Percentiles rank a stretch among this genome's conserved stretches.
phyloP scores from a whole-genome alignment of 2,329 filamentous ascomycete species.

The Dothiorella sarmentorum region DNA sequence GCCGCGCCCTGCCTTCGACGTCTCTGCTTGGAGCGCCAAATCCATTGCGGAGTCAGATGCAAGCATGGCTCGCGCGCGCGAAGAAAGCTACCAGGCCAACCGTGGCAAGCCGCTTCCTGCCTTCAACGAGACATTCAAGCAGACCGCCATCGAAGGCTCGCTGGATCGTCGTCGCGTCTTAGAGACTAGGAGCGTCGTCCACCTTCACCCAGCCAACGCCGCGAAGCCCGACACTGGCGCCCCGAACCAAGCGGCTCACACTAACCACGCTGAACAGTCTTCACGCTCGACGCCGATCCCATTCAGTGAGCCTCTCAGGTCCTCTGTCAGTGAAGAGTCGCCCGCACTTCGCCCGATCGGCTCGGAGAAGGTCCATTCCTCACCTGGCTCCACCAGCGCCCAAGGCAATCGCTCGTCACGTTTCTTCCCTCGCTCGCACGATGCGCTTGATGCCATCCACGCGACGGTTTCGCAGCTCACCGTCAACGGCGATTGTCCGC shows the following conservation, averaged over 20 bases:
- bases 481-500: slow-evolving; percentile 40
- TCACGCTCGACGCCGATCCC: slow-evolving; percentile 4
- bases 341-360: slow-evolving; percentile 4
- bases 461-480: slow-evolving; percentile 6
- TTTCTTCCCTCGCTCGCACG: slow-evolving; percentile 31
- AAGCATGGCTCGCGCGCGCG: slow-evolving; percentile 2
- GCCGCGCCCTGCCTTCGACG: slow-evolving; percentile 22
- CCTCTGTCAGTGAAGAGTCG: not conserved
- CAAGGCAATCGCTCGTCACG: slow-evolving; percentile 27
- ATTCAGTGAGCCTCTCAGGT: not conserved
- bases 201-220: not conserved
- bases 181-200: slow-evolving; percentile 9
- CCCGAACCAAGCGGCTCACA: not conserved
- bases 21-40: slow-evolving; percentile 7
- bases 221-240: not conserved
- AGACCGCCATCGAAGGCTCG: slow-evolving; percentile 8
- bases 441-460: not conserved
- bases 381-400: slow-evolving; percentile 2
- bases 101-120: slow-evolving; percentile 8
- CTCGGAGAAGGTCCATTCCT: slow-evolving; percentile 14
- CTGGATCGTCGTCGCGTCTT: slow-evolving; percentile 9
- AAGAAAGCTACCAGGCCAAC: not conserved
- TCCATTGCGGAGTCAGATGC: slow-evolving; percentile 11
- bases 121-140: slow-evolving; percentile 17
- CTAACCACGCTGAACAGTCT: not conserved